Evolutionary conservation across 2,329 filamentous ascomycete species (phyloP).

Genomic region (Chalaropsis thielavioides): DNA sequence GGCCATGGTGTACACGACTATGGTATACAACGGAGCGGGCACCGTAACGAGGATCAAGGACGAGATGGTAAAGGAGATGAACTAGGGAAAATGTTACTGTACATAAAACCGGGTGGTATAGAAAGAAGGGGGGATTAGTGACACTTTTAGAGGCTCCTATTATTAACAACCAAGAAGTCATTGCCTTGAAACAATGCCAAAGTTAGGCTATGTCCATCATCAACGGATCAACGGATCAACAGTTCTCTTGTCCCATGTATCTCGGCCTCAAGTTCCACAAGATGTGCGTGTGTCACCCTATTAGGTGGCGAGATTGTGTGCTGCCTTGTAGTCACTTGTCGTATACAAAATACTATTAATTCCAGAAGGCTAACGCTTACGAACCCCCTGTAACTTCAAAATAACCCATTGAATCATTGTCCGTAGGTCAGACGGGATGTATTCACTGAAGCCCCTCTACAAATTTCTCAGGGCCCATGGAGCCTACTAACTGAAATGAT

Average conservation of each 20-base stretch:
- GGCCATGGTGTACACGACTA: constrained; percentile 77
- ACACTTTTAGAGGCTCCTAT: neutral
- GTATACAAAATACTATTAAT: neutral
- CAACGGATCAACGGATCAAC: too few species aligned
- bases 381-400: neutral
- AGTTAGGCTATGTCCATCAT: too few species aligned
- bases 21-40: constrained; percentile 50
- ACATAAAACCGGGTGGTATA: neutral
- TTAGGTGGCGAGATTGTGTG: too few species aligned
- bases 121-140: neutral
- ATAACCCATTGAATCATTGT: neutral
- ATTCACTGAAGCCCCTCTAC: neutral
- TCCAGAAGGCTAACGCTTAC: neutral
- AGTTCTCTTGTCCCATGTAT: too few species aligned
- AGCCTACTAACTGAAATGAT: constrained; percentile 43
- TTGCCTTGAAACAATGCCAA: neutral
- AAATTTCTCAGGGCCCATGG: neutral
- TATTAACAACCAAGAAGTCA: neutral
- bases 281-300: too few species aligned
- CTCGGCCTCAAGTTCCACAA: too few species aligned
- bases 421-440: neutral
- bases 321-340: too few species aligned
- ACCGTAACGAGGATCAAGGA: constrained; percentile 51
- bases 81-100: constrained; percentile 17
- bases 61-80: constrained; percentile 39